phyloP scores from a whole-genome alignment of 176 grass and related monocot species.

The Raddia guianensis region DNA sequence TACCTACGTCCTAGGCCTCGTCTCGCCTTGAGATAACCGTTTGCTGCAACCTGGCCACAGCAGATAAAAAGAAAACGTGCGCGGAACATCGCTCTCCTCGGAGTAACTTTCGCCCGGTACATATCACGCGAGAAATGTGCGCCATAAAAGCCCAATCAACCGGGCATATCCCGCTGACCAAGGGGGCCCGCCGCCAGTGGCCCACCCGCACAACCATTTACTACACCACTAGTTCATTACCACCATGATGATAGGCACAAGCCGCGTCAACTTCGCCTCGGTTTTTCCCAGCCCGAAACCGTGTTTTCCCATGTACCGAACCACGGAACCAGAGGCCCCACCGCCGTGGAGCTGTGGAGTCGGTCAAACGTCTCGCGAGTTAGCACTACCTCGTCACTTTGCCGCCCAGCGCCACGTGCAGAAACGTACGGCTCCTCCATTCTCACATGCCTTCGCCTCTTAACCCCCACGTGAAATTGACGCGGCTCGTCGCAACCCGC shows the following conservation, averaged over 20 bases:
- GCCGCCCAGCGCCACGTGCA: neutral
- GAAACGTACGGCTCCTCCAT: neutral
- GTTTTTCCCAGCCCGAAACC: neutral
- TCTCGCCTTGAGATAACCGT: neutral
- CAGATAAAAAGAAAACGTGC: too few species aligned
- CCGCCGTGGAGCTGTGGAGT: neutral
- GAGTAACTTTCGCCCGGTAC: neutral
- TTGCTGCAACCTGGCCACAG: neutral
- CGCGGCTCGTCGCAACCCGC: neutral
- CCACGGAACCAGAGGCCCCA: too few species aligned
- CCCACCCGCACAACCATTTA: neutral
- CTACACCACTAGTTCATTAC: too few species aligned
- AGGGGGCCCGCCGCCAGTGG: neutral
- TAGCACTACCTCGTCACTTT: neutral
- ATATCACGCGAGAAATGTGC: neutral
- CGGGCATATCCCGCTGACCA: neutral
- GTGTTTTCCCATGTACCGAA: neutral
- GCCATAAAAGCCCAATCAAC: neutral
- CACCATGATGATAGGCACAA: neutral
- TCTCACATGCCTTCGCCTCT: neutral
- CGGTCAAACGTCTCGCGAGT: neutral
- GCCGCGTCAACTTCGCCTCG: neutral
- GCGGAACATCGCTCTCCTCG: neutral
- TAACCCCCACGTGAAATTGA: conserved; percentile 29
- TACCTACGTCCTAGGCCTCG: neutral